A percentile compares a stretch with the other conserved stretches of the same genome.
Evolutionary conservation across 805 yeast species (phyloP).

Genomic region (Kuraishia capsulata): DNA sequence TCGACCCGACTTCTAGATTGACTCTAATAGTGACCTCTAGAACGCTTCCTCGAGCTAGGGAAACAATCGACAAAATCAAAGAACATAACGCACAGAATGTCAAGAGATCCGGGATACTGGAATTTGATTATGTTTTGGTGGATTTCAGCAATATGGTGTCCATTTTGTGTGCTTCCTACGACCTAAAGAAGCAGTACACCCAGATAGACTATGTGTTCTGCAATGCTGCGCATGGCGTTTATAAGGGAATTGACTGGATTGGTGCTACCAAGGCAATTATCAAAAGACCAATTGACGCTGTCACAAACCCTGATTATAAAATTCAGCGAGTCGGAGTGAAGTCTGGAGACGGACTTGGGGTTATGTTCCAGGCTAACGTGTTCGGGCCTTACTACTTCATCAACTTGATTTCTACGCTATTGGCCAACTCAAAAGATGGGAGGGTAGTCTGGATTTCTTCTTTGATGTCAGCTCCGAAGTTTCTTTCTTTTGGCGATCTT

Average conservation of each 20-base stretch:
- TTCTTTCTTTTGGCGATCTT: conserved; percentile 65
- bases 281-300: conserved; percentile 64
- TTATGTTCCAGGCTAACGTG: conserved; percentile 92
- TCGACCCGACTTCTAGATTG: conserved; percentile 43
- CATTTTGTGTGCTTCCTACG: conserved; percentile 63
- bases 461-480: conserved; percentile 68
- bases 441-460: conserved; percentile 81
- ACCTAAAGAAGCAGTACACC: conserved; percentile 51
- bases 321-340: conserved; percentile 71
- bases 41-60: conserved; percentile 76
- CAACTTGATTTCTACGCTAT: conserved; percentile 50
- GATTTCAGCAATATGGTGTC: conserved; percentile 90
- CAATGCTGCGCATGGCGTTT: conserved; percentile 87
- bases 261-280: conserved; percentile 64
- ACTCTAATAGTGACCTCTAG: conserved; percentile 87
- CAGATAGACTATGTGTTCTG: conserved; percentile 72
- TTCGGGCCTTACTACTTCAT: conserved; percentile 88
- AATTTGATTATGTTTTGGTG: conserved; percentile 82
- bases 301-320: conserved; percentile 83
- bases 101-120: conserved; percentile 47
- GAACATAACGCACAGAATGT: conserved; percentile 22
- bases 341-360: conserved; percentile 72
- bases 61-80: conserved; percentile 54
- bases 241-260: conserved; percentile 80
- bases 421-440: conserved; percentile 33